Base-by-base conservation (phyloP, 345 rosid genomes). In the Luvunga scandens region DNA sequence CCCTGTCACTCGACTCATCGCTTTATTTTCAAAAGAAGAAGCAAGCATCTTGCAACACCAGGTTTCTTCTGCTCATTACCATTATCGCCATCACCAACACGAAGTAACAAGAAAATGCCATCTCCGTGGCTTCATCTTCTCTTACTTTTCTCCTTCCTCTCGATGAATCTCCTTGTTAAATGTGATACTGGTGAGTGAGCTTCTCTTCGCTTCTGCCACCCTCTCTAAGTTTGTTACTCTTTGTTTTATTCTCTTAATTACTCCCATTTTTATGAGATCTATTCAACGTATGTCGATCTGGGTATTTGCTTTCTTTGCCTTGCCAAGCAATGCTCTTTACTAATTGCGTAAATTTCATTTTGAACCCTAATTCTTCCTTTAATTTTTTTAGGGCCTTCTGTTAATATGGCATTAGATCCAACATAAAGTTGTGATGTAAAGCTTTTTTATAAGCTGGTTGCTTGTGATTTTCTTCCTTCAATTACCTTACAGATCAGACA, bases 21-120 rank as follows among this genome's bases (percentile, higher is more conserved):
- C 19, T 16, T 16, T 27, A 0, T 13, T 70, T 6, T 18, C 16
- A 21, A 38, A 5, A 59, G 18, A 5, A 59, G 18, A 33, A 16
- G 55, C 50, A 13, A 45, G 50, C 50, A 45, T 45, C 50, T 45
- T 0, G 50, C 66, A 69, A 24, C 68, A 19, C 57, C 45, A 9
- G n/a, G 10, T 53, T 68, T 59, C 50, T 19, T 45, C 75, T 66
- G 53, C 18, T 8, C 22, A 18, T 53, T 31, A 69, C 55, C 27
- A 31, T 10, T 10, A 19, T 9, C 74, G 7, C 28, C 59, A 25
- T 38, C 62, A 48, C 7, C 39, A 25, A 34, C 6, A 18, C 25
- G 19, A 39, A 27, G 13, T 25, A n/a, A 6, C 5, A 31, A 16
- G 28, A 45, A 82, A 78, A 94, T 92, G 98, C 87, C 89, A 61